Evolutionary conservation across 2,329 filamentous ascomycete genomes (phyloP), one percentile per base, ranked within the genome.

Genomic region (Ophiostoma pallidulum): DNA sequence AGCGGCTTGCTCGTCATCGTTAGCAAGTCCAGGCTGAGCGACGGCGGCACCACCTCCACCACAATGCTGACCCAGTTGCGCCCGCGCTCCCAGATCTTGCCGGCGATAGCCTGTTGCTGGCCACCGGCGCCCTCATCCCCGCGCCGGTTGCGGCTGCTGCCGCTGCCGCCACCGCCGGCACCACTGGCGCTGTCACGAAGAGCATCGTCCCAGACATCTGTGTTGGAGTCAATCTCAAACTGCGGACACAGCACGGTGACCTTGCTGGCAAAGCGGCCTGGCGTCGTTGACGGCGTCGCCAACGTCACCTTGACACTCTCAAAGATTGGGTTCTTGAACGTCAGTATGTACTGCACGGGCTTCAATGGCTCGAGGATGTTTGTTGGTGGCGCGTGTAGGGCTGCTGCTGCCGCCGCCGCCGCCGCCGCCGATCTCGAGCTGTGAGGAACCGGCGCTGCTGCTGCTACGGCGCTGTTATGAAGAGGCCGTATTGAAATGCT

Each of bases 61-160:
- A 96, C 86, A 10, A 98, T 87, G 55, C 83, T 92, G 14, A 92
- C 92, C 86, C 90, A 96, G 63, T 97, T 98, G 31, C 90, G 75
- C 0, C 90, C 91, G 46, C 83, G 78, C 54, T 96, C 90, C 86
- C 88, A 98, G n/a, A 97, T 82, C 66, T 97, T 97, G 45, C 91
- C 92, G 0, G 86, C 86, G 64, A 94, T 89, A 14, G 86, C 78
- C 59, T 79, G 80, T 41, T 79, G 75, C 43, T 69, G 72, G 35
- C 66, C 64, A n/a, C 62, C 60, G 22, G 58, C 61, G 37, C 60
- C 69, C 58, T 65, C 56, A 50, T 45, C 44, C 8, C 61, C 59
- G 61, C 55, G 60, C 63, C 62, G 62, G 62, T 62, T 57, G 53
- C 60, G 60, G 58, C 66, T 56, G 51, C 60, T 59, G 60, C 54